Evolutionary conservation across 768 basidiomycete species (phyloP).

Genomic region (Imleria badia): DNA sequence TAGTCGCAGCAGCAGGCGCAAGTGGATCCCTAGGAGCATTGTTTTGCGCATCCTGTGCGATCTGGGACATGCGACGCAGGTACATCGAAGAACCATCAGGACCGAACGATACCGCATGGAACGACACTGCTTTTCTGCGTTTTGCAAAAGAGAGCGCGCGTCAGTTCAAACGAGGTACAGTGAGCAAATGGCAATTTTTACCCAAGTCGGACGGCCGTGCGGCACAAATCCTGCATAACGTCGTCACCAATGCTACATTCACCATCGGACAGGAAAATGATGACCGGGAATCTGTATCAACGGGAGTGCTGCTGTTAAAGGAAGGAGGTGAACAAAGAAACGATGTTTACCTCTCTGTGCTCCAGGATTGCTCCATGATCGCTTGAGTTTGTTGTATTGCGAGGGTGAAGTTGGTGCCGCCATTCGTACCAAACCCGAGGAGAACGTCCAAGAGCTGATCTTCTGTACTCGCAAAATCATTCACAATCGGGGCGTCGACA

Average conservation of each 20-base stretch:
- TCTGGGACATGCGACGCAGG: constrained; percentile 50
- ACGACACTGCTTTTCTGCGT: constrained; percentile 52
- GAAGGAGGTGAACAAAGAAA: background rate
- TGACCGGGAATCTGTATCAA: constrained; percentile 19
- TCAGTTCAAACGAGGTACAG: background rate
- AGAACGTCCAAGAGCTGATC: constrained; percentile 42
- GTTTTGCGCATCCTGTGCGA: constrained; percentile 49
- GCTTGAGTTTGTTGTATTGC: no score
- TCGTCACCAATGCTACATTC: constrained; percentile 42
- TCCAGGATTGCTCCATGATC: no score
- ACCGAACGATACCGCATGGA: constrained; percentile 60
- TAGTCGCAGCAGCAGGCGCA: constrained; percentile 29
- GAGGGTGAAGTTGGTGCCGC: constrained; percentile 38
- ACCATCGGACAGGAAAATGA: constrained; percentile 50
- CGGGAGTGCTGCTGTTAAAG: background rate
- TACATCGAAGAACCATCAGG: constrained; percentile 18
- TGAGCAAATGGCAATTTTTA: constrained; percentile 10
- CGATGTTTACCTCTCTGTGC: constrained; percentile 23
- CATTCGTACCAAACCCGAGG: constrained; percentile 29
- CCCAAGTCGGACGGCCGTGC: constrained; percentile 45
- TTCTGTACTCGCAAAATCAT: constrained; percentile 48
- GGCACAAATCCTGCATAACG: constrained; percentile 17
- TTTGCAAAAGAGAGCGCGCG: background rate
- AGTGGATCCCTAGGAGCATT: constrained; percentile 41
- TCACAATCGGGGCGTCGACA: constrained; percentile 29